These are phyloP conservation scores for Panaeolus papilionaceus DNA, from an alignment of 768 basidiomycete species.

Conservation along the genomic window DNA sequence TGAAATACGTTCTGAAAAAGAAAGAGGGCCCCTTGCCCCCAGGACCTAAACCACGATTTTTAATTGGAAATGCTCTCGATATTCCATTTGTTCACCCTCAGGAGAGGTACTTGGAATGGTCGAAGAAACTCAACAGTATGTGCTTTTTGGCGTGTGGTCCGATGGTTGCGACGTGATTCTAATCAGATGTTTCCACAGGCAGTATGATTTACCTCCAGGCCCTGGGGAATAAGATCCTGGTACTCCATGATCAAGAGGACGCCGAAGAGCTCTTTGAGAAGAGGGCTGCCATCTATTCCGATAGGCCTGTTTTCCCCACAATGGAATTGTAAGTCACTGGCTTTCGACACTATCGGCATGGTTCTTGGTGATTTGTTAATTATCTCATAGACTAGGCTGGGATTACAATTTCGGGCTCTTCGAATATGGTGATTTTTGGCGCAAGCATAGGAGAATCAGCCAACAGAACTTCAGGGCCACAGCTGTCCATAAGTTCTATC, in stretches of 20 bases:
- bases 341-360: too few species aligned
- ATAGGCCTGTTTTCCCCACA: slow-evolving; percentile 39
- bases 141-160: too few species aligned
- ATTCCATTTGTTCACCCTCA: too few species aligned
- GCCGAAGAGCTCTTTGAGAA: slow-evolving; percentile 41
- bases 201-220: slow-evolving; percentile 28
- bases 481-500: slow-evolving; percentile 32
- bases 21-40: too few species aligned
- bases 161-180: too few species aligned
- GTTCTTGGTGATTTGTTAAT: background rate
- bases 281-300: slow-evolving; percentile 51
- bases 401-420: slow-evolving; percentile 43
- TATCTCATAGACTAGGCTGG: slow-evolving; percentile 39
- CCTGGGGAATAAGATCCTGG: slow-evolving; percentile 28
- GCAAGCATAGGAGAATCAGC: slow-evolving; percentile 42
- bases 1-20: too few species aligned
- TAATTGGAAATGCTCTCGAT: too few species aligned
- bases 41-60: too few species aligned
- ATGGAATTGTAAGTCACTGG: slow-evolving; percentile 10
- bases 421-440: slow-evolving; percentile 44
- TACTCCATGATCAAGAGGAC: slow-evolving; percentile 32
- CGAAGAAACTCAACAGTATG: too few species aligned
- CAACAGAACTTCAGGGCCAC: slow-evolving; percentile 40
- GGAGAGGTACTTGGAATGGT: too few species aligned
- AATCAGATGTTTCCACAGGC: slow-evolving; percentile 14